Percentiles rank a stretch among this genome's conserved stretches.
Evolutionary conservation across 2,329 filamentous ascomycete species (phyloP).

Genomic region (Colletotrichum gigasporum): DNA sequence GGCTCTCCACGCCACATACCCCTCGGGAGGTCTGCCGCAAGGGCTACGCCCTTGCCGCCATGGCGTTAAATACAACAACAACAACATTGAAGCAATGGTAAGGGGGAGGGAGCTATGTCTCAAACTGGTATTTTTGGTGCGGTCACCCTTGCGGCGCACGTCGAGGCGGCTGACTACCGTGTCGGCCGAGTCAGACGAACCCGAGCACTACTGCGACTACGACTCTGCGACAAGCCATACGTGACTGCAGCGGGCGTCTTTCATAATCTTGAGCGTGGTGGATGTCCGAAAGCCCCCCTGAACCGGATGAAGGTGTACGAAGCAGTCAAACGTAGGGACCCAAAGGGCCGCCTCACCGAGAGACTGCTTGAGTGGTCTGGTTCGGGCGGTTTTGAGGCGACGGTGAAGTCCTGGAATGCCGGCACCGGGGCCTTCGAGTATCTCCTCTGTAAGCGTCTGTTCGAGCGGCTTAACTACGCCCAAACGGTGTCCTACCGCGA

Average conservation of each 20-base stretch:
- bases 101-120: too few relatives aligned
- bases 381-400: slow-evolving; percentile 48
- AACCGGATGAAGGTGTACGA: slow-evolving; percentile 59
- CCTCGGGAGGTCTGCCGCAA: too few relatives aligned
- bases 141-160: too few relatives aligned
- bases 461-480: background rate
- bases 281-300: slow-evolving; percentile 57
- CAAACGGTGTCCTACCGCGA: too few relatives aligned
- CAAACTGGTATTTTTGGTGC: too few relatives aligned
- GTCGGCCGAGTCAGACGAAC: background rate
- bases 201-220: background rate
- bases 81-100: too few relatives aligned
- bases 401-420: slow-evolving; percentile 54
- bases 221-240: slow-evolving; percentile 52
- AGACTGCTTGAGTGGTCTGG: slow-evolving; percentile 56
- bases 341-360: slow-evolving; percentile 58
- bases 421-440: slow-evolving; percentile 35
- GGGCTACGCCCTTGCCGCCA: too few relatives aligned
- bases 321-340: slow-evolving; percentile 56
- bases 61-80: too few relatives aligned
- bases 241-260: slow-evolving; percentile 62
- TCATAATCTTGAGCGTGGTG: slow-evolving; percentile 64
- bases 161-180: too few relatives aligned
- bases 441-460: slow-evolving; percentile 17
- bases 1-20: too few relatives aligned